Evolutionary conservation across 1,284 basidiomycete species (phyloP).

Genomic region (Irpex lacteus): DNA sequence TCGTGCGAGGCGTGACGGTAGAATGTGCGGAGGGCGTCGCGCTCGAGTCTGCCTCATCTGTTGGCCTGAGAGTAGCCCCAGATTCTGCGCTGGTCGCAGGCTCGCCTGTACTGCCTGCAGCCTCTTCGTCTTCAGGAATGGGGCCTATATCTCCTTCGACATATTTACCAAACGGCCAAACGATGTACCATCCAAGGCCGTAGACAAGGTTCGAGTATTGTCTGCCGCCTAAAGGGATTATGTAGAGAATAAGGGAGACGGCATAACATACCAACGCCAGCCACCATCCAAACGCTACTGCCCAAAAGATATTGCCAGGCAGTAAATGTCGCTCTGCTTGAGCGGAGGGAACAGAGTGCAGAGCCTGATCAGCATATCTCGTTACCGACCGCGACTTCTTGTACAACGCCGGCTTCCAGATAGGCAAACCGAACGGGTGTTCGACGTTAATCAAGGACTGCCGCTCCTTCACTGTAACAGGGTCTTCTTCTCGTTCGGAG

Average conservation of each 20-base stretch:
- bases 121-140: conserved; percentile 41
- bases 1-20: background rate
- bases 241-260: conserved; percentile 67
- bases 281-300: conserved; percentile 89
- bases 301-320: conserved; percentile 94
- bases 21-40: conserved; percentile 26
- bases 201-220: conserved; percentile 87
- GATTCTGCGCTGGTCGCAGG: conserved; percentile 13
- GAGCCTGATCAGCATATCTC: conserved; percentile 90
- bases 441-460: conserved; percentile 99
- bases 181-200: conserved; percentile 94
- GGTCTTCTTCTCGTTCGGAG: conserved; percentile 66
- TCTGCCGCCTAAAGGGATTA: conserved; percentile 77
- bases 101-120: conserved; percentile 23
- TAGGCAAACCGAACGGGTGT: conserved; percentile 98
- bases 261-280: conserved; percentile 72
- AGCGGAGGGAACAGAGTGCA: conserved; percentile 90
- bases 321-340: conserved; percentile 89
- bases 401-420: conserved; percentile 99
- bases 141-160: conserved; percentile 81
- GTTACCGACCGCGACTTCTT: conserved; percentile 98
- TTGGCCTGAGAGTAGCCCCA: conserved; percentile 5
- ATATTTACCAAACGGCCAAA: conserved; percentile 99
- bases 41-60: background rate
- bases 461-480: conserved; percentile 93